Evolutionary conservation across 2,329 filamentous ascomycete genomes (phyloP), one percentile per base, ranked within the genome.

Genomic region (Aspergillus pseudoglaucus): DNA sequence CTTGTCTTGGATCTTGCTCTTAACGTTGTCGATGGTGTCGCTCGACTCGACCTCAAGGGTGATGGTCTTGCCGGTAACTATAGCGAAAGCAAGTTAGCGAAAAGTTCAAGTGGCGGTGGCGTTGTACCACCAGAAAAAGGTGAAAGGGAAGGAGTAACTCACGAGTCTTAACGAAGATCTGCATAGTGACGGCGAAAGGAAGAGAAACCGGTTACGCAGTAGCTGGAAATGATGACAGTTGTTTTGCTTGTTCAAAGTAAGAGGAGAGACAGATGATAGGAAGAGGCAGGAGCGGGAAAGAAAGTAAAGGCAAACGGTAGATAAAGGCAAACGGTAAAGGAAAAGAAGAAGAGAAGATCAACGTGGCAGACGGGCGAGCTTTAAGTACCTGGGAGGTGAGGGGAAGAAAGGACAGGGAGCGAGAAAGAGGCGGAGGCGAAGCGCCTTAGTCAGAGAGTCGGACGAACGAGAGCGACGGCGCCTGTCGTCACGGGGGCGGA

Each of bases 81-180:
- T 45, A 57, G 40, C 42, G 23, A 43, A 10, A 43, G 39, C 38
- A 60, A 72, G 72, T 63, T 52, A 63, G 59, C 23, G 39, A 35
- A 48, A 43, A 18, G 46, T n/a, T 42, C 25, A 39, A 10, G 46
- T 55, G 48, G 51, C 51, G 49, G 53, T 51, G 45, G 37, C 37
- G 37, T 20, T 39, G 17, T 12, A 20, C 15, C 17, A 30, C 25
- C 25, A 30, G 25, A 39, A 9, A 57, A 50, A 49, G 55, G 51
- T 46, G 50, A 45, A 53, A 60, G 58, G 57, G 59, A 55, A 61
- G 64, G 59, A 57, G 53, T 32, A 63, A 85, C 85, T 81, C 78
- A 89, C 85, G 82, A 62, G 90, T 95, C 85, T 95, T 95, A 65
- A 95, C 90, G 75, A 95, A 96, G 80, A 96, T 95, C 81, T 95